Base-by-base conservation (phyloP, 2,329 filamentous ascomycete species). In the Ceratocystis albifundus region DNA sequence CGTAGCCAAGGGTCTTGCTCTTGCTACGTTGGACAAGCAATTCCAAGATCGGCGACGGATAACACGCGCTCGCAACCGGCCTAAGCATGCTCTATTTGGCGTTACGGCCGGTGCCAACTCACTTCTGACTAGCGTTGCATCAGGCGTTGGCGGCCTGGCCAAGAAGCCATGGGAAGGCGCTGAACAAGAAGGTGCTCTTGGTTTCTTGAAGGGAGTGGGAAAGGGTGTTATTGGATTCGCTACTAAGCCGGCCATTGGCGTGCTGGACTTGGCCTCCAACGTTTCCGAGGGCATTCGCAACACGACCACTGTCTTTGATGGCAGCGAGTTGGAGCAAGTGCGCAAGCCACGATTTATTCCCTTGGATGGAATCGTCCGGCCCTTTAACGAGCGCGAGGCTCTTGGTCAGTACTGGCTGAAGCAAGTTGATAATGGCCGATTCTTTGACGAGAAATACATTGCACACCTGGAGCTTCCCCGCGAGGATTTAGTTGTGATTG, bases 391-490 rank as follows among this genome's bases (percentile, higher is more conserved):
- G 74, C 89, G 94, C 61, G 94, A 99, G 79, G 92, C 94, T 0
- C 85, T 99, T 2, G 94, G 94, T 0, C 94, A 99, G 75, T 96
- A 90, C 79, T 99, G 94, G 95, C 86, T 99, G 70, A 99, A 99
- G 81, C 96, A 96, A 68, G 86, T 96, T 10, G 94, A 99, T 76
- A 94, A 96, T 70, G 94, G 94, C 69, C 94, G 92, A 75, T 97
- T 93, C 80, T 99, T 99, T 82, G 88, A 96, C 77, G 94, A 99
- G 76, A 84, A 90, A 74, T 99, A 99, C 78, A 94, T 99, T 74
- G 95, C 92, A 3, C 95, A 99, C 74, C 80, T 99, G 3, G 93
- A 99, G 76, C 83, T 99, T 30, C 89, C 90, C 10, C 85, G 87
- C 68, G 90, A 94, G 74, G 92, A 95, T 74, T 88, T 91, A 80